These are phyloP conservation scores for Parietaria judaica DNA, from an alignment of 306 rosid genomes.

Conservation along the genomic window DNA sequence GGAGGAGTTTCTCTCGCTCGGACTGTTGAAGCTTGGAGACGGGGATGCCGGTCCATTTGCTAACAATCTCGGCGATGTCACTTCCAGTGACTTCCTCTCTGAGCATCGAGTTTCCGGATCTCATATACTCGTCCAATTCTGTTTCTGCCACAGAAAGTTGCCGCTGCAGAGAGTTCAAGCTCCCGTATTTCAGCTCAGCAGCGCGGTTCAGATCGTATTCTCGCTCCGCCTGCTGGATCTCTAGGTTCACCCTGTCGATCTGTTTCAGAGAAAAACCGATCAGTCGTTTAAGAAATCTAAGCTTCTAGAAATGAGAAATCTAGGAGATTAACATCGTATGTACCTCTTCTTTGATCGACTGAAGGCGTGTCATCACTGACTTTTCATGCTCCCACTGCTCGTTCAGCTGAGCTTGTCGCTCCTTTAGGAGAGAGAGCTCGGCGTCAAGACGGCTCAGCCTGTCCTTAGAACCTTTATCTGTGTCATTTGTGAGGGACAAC, in stretches of 20 bases:
- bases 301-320: too few species aligned
- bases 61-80: conserved; percentile 93
- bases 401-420: conserved; percentile 62
- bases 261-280: conserved; percentile 28
- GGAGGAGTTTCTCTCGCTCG: conserved; percentile 74
- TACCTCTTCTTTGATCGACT: conserved; percentile 97
- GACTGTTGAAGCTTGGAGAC: conserved; percentile 93
- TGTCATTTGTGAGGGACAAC: conserved; percentile 80
- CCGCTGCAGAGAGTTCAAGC: conserved; percentile 76
- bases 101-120: conserved; percentile 91
- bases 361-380: conserved; percentile 91
- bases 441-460: conserved; percentile 82
- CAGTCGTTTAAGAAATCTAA: neutral
- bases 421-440: conserved; percentile 78
- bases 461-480: conserved; percentile 86
- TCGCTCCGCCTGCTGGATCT: conserved; percentile 94
- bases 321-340: too few species aligned
- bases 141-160: conserved; percentile 78
- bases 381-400: conserved; percentile 97
- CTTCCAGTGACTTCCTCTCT: conserved; percentile 87
- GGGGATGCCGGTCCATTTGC: conserved; percentile 99
- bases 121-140: conserved; percentile 79
- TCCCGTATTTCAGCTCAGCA: conserved; percentile 95
- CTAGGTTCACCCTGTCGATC: conserved; percentile 91
- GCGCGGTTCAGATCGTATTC: conserved; percentile 97